Evolutionary conservation across 228 moss, liverwort and hornwort genomes (phyloP).

Genomic region (Sphagnum fallax): DNA sequence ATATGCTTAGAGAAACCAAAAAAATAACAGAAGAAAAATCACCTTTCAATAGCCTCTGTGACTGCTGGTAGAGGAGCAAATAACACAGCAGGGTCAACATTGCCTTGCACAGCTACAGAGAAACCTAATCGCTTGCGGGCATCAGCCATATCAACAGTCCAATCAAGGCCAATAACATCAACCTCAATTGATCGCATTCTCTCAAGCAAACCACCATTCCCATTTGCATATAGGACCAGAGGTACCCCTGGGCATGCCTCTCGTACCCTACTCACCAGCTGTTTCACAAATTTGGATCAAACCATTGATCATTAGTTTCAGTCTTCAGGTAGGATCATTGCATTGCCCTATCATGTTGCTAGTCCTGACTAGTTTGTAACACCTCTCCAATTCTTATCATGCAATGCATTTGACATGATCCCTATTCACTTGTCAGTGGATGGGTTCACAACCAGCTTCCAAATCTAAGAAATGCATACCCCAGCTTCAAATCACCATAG

Average conservation of each 20-base stretch:
- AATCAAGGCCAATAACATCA: constrained; percentile 60
- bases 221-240: constrained; percentile 61
- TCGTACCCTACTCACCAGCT: constrained; percentile 58
- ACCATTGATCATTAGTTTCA: neutral
- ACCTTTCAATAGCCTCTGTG: constrained; percentile 62
- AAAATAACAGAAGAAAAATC: too few relatives aligned
- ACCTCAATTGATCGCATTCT: constrained; percentile 54
- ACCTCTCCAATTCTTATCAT: too few relatives aligned
- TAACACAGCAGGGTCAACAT: constrained; percentile 62
- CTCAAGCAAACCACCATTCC: constrained; percentile 61
- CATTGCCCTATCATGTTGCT: too few relatives aligned
- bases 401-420: too few relatives aligned
- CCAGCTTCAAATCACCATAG: too few relatives aligned
- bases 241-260: constrained; percentile 44
- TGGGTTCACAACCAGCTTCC: too few relatives aligned
- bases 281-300: constrained; percentile 1
- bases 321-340: too few relatives aligned
- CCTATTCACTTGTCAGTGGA: too few relatives aligned
- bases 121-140: constrained; percentile 54
- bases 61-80: constrained; percentile 56
- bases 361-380: too few relatives aligned
- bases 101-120: constrained; percentile 58
- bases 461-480: too few relatives aligned
- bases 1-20: too few relatives aligned
- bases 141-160: constrained; percentile 71